phyloP scores from a whole-genome alignment of 768 basidiomycete species.

The Astraeus odoratus region DNA sequence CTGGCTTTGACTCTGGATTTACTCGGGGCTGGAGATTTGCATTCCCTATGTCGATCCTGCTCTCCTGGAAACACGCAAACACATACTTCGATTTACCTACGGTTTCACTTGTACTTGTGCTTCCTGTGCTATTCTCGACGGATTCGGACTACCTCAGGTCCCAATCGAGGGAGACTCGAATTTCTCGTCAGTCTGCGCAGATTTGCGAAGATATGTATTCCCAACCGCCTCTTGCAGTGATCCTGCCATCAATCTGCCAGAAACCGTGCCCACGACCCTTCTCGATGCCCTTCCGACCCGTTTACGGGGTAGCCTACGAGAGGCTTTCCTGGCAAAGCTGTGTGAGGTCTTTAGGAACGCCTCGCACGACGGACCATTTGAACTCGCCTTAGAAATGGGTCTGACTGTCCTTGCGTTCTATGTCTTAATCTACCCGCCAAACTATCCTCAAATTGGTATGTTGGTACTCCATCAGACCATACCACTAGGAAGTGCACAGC shows the following conservation, averaged over 20 bases:
- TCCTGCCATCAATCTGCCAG: constrained; percentile 17
- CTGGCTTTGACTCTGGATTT: neutral
- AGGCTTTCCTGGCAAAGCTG: constrained; percentile 48
- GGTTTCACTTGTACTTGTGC: constrained; percentile 60
- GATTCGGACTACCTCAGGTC: constrained; percentile 32
- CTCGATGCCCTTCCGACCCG: constrained; percentile 30
- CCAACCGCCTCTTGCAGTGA: constrained; percentile 19
- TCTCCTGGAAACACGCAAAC: constrained; percentile 50
- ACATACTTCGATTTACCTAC: constrained; percentile 55
- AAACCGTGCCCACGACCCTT: constrained; percentile 22
- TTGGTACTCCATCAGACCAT: neutral
- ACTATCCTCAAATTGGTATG: constrained; percentile 80
- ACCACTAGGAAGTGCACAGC: neutral
- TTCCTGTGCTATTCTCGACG: constrained; percentile 45
- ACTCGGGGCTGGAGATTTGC: constrained; percentile 44
- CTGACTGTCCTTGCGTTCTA: constrained; percentile 59
- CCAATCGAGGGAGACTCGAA: constrained; percentile 27
- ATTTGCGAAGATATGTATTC: constrained; percentile 35
- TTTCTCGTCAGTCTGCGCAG: constrained; percentile 15
- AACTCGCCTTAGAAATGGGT: constrained; percentile 47
- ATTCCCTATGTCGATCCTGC: constrained; percentile 79
- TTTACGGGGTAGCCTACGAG: constrained; percentile 43
- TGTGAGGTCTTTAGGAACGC: constrained; percentile 59
- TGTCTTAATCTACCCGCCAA: constrained; percentile 59
- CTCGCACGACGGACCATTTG: constrained; percentile 62